Evolutionary conservation across 306 rosid species (phyloP).

Genomic region (Amphicarpaea edgeworthii): DNA sequence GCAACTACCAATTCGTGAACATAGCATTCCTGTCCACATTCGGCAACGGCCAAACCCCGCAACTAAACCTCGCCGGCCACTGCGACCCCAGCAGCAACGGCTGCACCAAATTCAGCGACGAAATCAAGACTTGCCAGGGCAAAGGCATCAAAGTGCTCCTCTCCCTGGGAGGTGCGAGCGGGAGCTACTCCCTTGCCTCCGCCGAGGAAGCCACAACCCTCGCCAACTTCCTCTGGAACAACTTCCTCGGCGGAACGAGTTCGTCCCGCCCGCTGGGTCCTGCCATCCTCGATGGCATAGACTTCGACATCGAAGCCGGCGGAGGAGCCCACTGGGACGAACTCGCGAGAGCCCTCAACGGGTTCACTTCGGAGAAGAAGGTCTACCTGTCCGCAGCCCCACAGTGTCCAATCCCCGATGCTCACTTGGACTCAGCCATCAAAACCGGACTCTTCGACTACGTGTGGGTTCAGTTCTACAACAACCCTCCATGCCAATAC

Average conservation of each 20-base stretch:
- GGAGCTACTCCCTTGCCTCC: background rate
- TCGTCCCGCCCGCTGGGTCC: too few relatives aligned
- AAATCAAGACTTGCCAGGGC: conserved; percentile 56
- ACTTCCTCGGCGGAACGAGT: conserved; percentile 24
- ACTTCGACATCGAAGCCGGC: conserved; percentile 44
- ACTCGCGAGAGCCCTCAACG: conserved; percentile 51
- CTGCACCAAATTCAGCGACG: conserved; percentile 48
- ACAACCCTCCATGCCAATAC: too few relatives aligned
- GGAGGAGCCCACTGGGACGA: conserved; percentile 44
- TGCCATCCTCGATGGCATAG: conserved; percentile 1
- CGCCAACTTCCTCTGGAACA: background rate
- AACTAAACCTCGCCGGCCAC: conserved; percentile 58
- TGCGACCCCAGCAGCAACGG: conserved; percentile 44
- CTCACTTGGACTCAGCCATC: too few relatives aligned
- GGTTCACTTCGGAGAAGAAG: too few relatives aligned
- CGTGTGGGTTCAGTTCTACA: too few relatives aligned
- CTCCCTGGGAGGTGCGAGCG: background rate
- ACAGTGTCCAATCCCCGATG: too few relatives aligned
- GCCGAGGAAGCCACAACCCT: background rate
- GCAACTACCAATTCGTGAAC: conserved; percentile 71
- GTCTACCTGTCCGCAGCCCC: too few relatives aligned
- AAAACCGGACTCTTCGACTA: too few relatives aligned
- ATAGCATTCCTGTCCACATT: conserved; percentile 62
- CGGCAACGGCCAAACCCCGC: conserved; percentile 57
- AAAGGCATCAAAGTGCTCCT: conserved; percentile 31